phyloP scores from a whole-genome alignment of 2,329 filamentous ascomycete genomes.

The Pseudovirgaria hyperparasitica region DNA sequence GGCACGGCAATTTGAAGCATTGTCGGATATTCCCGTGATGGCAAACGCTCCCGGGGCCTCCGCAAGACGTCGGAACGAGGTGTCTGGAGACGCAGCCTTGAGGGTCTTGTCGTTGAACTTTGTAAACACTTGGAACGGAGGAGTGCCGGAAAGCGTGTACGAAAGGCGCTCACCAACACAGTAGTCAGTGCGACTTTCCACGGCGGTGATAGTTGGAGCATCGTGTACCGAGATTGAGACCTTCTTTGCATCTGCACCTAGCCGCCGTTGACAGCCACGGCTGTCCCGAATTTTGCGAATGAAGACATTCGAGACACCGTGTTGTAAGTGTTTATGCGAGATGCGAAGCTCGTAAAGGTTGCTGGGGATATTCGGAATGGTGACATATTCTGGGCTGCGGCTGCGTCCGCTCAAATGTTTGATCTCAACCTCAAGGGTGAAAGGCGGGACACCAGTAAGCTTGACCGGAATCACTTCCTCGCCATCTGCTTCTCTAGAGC shows the following conservation, averaged over 20 bases:
- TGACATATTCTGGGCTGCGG: constrained; percentile 65
- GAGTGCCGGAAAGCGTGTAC: constrained; percentile 79
- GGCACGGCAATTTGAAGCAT: constrained; percentile 76
- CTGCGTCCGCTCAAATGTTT: constrained; percentile 85
- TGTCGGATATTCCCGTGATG: constrained; percentile 78
- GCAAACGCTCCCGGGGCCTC: constrained; percentile 81
- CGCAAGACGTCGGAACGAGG: constrained; percentile 83
- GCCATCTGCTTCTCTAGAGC: constrained; percentile 66
- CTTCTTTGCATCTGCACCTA: constrained; percentile 50
- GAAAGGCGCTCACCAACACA: constrained; percentile 92
- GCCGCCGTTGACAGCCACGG: constrained; percentile 71
- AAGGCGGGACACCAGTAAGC: constrained; percentile 72
- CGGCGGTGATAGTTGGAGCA: constrained; percentile 76
- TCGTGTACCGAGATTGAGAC: constrained; percentile 90
- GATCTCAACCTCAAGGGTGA: constrained; percentile 83
- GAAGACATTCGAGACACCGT: constrained; percentile 79
- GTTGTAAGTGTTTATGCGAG: constrained; percentile 68
- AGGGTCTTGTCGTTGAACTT: constrained; percentile 67
- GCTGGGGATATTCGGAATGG: constrained; percentile 64
- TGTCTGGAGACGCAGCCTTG: constrained; percentile 67
- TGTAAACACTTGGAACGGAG: constrained; percentile 89
- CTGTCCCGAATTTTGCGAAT: constrained; percentile 84
- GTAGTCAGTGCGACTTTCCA: constrained; percentile 76
- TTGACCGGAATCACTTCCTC: constrained; percentile 83
- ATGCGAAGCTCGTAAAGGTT: constrained; percentile 70